Conservation (phyloP, 768 basidiomycete genomes). For the Boletus rubropictus region DNA sequence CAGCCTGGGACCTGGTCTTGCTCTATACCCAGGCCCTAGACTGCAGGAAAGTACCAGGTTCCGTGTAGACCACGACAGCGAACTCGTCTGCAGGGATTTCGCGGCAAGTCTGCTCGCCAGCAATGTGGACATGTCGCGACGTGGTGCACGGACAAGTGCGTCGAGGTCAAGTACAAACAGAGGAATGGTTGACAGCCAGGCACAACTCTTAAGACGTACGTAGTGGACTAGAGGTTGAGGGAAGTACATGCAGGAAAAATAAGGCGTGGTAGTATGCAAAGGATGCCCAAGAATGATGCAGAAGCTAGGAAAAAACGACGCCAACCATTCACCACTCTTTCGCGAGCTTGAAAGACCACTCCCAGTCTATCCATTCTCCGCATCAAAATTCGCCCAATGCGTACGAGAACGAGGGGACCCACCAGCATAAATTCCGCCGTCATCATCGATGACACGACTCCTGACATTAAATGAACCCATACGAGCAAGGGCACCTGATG, state of each 20-base stretch:
- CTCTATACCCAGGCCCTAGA: background rate
- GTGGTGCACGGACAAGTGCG: background rate
- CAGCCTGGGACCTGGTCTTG: background rate
- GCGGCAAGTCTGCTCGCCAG: slow-evolving; percentile 4
- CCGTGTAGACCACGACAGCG: background rate
- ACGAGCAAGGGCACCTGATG: slow-evolving; percentile 81
- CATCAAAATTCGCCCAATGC: slow-evolving; percentile 7
- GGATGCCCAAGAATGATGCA: slow-evolving; percentile 25
- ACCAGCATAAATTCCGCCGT: slow-evolving; percentile 76
- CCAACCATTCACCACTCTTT: slow-evolving; percentile 73
- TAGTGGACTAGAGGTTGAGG: slow-evolving; percentile 3
- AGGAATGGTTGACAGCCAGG: slow-evolving; percentile 7
- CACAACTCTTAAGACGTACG: slow-evolving; percentile 19
- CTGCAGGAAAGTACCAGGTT: background rate
- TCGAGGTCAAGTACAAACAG: background rate
- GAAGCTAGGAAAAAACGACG: slow-evolving; percentile 10
- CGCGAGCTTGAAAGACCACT: slow-evolving; percentile 83
- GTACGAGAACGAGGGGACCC: slow-evolving; percentile 23
- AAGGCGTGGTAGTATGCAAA: slow-evolving; percentile 24
- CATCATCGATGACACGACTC: slow-evolving; percentile 86
- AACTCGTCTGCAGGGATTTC: background rate
- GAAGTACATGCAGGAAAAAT: slow-evolving; percentile 26
- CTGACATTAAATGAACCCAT: slow-evolving; percentile 70
- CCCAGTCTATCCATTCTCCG: slow-evolving; percentile 25
- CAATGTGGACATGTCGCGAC: slow-evolving; percentile 8